Evolutionary conservation across 768 basidiomycete species (phyloP).

Genomic region (Psilocybe azurescens): DNA sequence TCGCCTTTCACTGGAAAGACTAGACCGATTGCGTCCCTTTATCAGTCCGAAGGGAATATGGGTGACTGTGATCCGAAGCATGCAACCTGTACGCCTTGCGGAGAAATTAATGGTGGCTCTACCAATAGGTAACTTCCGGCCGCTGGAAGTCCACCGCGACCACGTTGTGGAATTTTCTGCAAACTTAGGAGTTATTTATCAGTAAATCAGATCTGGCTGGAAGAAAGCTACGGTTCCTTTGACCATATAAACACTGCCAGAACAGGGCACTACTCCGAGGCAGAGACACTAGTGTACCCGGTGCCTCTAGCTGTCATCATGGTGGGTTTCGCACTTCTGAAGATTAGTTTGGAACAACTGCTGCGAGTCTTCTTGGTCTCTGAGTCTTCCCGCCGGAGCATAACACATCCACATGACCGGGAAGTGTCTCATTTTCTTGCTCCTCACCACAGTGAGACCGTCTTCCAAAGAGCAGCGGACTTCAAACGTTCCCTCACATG

Average conservation of each 20-base stretch:
- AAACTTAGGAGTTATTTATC: not conserved
- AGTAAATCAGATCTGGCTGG: not conserved
- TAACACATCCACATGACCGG: not conserved
- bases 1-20: not conserved
- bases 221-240: constrained; percentile 8
- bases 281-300: constrained; percentile 13
- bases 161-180: not conserved
- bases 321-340: constrained; percentile 17
- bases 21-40: not conserved
- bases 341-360: constrained; percentile 1
- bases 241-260: not conserved
- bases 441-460: constrained; percentile 5
- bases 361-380: constrained; percentile 1
- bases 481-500: constrained; percentile 10
- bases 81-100: not conserved
- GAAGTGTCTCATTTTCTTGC: not conserved
- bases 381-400: constrained; percentile 1
- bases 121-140: not conserved
- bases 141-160: not conserved
- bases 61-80: not conserved
- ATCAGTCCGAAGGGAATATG: not conserved
- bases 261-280: constrained; percentile 6
- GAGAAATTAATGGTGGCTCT: not conserved
- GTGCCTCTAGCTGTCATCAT: constrained; percentile 18
- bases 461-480: constrained; percentile 7